Evolutionary conservation across 2,329 filamentous ascomycete genomes (phyloP), one percentile per base, ranked within the genome.

Genomic region (Colletotrichum theobromicola): DNA sequence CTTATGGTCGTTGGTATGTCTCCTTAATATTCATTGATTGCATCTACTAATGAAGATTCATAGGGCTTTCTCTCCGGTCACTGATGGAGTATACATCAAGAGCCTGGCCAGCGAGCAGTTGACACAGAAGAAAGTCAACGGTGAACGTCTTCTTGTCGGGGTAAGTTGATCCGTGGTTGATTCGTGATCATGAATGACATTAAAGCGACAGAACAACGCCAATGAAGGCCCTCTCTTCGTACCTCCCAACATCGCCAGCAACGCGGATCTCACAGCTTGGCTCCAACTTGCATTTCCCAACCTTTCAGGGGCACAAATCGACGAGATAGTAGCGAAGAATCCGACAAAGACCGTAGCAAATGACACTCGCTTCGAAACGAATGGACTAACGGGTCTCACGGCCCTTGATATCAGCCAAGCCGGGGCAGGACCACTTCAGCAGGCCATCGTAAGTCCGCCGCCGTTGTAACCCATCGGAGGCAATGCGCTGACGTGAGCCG

Each of bases 391-490:
- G 15, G 35, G 28, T 4, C 62, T 35, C 15, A 74, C 69, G 5
- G 72, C 68, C 12, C 18, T 62, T 6, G 88, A 88, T 46, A 84
- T 88, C 53, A 88, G 86, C 24, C 82, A 83, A 34, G 84, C 85
- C 37, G 88, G 83, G 2, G 87, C 85, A 2, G 90, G 90, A 28
- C 88, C 90, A 77, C 89, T 91, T 75, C 89, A 92, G 77, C 67
- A 53, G 18, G 71, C 60, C 3, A 65, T 24, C 26, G 67, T 65
- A 32, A 35, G 60, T 28, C 12, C 9, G 5, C 4, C 3, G 21
- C 13, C 35, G n/a, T 50, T n/a, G 6, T 50, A 50, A 21, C 12
- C 42, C 10, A 1, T 7, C 10, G 0, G 4, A 50, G 13, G 6
- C 42, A 2, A 3, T 7, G 12, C n/a, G 42, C 42, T 65, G 18